phyloP scores from a whole-genome alignment of 345 rosid genomes.

The Carallia pectinifolia region DNA sequence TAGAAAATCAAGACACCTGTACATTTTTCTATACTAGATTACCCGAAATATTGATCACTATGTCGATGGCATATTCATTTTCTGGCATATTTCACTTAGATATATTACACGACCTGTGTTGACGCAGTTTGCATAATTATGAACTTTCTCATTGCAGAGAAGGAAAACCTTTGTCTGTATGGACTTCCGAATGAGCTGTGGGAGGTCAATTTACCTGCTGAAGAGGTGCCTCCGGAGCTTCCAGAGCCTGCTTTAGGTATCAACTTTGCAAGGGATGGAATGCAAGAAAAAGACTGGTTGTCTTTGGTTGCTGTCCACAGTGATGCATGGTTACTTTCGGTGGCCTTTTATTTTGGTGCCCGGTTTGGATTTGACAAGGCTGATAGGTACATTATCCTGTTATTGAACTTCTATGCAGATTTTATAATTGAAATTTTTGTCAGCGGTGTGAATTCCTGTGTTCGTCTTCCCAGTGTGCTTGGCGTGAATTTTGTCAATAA shows the following conservation, averaged over 20 bases:
- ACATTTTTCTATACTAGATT: no score
- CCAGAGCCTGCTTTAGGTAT: slow-evolving; percentile 30
- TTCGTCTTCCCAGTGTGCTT: neutral
- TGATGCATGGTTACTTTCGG: slow-evolving; percentile 27
- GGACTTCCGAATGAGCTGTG: slow-evolving; percentile 31
- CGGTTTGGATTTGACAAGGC: slow-evolving; percentile 33
- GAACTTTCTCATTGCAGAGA: slow-evolving; percentile 15
- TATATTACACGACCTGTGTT: no score
- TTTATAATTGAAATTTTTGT: neutral
- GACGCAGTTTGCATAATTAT: neutral
- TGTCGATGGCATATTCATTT: no score
- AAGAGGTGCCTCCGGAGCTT: slow-evolving; percentile 34
- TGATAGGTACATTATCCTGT: slow-evolving; percentile 12
- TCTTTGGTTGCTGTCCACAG: slow-evolving; percentile 28
- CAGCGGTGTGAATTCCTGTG: neutral
- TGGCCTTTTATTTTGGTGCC: slow-evolving; percentile 29
- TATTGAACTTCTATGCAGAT: neutral
- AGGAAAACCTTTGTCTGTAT: slow-evolving; percentile 26
- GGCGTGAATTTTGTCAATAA: no score
- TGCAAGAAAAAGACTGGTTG: slow-evolving; percentile 32
- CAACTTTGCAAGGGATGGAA: slow-evolving; percentile 29
- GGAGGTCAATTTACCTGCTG: slow-evolving; percentile 31
- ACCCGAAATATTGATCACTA: no score
- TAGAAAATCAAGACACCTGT: no score
- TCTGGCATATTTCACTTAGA: no score